Base-by-base conservation (phyloP, 257 asterid species). In the Solanum neorickii region DNA sequence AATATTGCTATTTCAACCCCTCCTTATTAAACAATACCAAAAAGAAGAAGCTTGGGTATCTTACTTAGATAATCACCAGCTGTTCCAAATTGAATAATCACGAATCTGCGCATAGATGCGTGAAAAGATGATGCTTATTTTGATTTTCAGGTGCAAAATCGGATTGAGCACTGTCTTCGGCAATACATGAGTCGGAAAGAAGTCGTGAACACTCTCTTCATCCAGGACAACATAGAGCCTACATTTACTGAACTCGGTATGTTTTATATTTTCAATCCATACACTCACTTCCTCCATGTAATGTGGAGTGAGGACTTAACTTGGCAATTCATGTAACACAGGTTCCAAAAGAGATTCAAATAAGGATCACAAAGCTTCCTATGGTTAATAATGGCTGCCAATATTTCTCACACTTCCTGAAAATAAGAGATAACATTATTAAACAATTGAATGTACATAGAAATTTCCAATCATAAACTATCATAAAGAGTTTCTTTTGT, bases 161-260 rank as follows among this genome's bases (percentile, higher is more conserved):
- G 93, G 84, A 94, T 96, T 60, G 94, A 94, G 87, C 91, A 86
- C 86, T 96, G 98, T 88, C 98, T 96, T 87, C 93, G 87, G 86
- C 91, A 73, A 78, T 94, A 96, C 93, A 96, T 96, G 99, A 94
- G 86, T 90, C 95, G 93, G 90, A 92, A 92, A 90, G 98, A 96
- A 90, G 94, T 93, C 75, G 80, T 94, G 60, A 91, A 92, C 82
- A 62, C 92, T 33, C 97, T 96, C 86, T 78, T 87, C 84, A 68
- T 90, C 88, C 94, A 91, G 78, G 94, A 91, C 84, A 94, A 93
- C 84, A 91, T 96, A 73, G 93, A 91, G 87, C 98, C 98, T 59
- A 88, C 89, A 85, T 86, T 95, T 90, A 94, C 98, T 70, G 94
- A 96, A 62, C 88, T 94, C 85, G 95, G 99, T 95, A 94, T 46